A percentile compares a stretch with the other conserved stretches of the same genome.
Conservation (phyloP, 495 filamentous ascomycete genomes). For the Annulohypoxylon nitens region DNA sequence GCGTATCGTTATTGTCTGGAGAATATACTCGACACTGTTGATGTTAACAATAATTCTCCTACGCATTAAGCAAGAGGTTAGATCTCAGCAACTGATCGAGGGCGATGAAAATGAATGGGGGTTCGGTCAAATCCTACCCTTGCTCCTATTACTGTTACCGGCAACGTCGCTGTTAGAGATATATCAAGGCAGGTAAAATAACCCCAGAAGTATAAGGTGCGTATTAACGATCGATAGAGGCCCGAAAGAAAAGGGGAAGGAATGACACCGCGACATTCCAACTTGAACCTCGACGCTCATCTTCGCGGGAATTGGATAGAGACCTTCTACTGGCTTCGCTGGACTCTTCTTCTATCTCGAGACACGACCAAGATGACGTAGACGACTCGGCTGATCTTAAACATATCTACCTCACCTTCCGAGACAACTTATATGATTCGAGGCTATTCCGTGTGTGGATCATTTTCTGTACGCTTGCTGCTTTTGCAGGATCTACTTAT, state of each 20-base stretch:
- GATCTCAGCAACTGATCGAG: background rate
- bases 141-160: background rate
- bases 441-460: background rate
- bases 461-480: background rate
- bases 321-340: no score
- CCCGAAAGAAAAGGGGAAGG: background rate
- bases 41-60: background rate
- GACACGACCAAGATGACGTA: no score
- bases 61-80: background rate
- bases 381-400: background rate
- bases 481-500: background rate
- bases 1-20: background rate
- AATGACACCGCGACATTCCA: no score
- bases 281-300: no score
- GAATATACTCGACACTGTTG: background rate
- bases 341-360: no score
- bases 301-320: no score
- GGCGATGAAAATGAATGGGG: background rate
- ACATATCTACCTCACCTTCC: background rate
- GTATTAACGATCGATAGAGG: background rate
- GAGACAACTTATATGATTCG: background rate
- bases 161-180: background rate
- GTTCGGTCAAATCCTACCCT: background rate
- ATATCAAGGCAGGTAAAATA: background rate
- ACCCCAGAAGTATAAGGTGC: background rate